Base-by-base conservation (phyloP, 2,329 filamentous ascomycete species). In the Fusarium sp. region DNA sequence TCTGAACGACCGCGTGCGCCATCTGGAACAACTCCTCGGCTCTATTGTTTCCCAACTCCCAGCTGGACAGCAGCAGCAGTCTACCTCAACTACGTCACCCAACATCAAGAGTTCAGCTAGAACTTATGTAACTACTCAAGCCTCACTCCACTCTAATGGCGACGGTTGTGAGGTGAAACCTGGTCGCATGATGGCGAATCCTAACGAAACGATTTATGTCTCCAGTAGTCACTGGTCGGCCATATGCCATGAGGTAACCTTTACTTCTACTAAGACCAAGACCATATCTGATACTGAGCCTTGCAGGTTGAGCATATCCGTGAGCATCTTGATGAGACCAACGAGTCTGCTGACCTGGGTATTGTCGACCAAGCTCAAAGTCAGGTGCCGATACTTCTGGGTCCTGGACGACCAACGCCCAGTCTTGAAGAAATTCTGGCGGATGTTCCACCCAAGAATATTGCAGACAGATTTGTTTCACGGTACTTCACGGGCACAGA, bases 171-270 rank as follows among this genome's bases (percentile, higher is more conserved):
- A 62, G 3, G 67, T 65, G 4, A 70, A 65, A 19, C 67, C 59
- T 8, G 67, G 67, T 0, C 50, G 54, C 1, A 48, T 70, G 45
- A 51, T 68, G 51, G 56, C 60, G 2, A 70, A 53, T 11, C 56
- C 65, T 1, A 70, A 41, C 5, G 67, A 70, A 49, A 70, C 62
- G 6, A 65, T 70, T 2, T 70, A 70, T 33, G 67, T 70, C n/a
- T 70, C 67, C 9, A 63, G 63, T 9, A 67, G 63, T 4, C 67
- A 70, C 5, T 70, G 67, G 67, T 51, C 56, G 14, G 67, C 67
- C 10, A 68, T 70, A 2, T 70, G 67, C 1, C 44, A 61, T 9
- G 67, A 70, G 47, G 66, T 68, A 33, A 9, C 33, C 1, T 14
- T 1, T 32, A 8, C 1, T 20, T 0, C 3, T n/a, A 10, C 7